Evolutionary conservation across 345 rosid genomes (phyloP).

Genomic region (Rhodamnia rubescens): DNA sequence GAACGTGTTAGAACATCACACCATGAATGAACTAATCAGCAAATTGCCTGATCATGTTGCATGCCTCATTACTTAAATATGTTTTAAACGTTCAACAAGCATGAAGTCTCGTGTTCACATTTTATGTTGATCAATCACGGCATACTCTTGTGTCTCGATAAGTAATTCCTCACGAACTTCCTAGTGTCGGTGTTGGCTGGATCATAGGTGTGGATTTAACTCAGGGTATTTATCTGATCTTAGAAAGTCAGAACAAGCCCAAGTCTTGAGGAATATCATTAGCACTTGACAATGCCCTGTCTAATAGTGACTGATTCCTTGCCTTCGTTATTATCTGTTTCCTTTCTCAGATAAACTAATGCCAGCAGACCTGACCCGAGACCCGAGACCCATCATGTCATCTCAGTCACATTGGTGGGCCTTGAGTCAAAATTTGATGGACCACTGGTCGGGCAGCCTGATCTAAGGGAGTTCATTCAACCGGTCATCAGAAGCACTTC

Average conservation of each 20-base stretch:
- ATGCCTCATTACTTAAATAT: neutral
- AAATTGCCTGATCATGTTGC: neutral
- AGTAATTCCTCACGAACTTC: no score
- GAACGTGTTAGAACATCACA: no score
- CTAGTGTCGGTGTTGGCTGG: neutral
- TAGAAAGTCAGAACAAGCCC: neutral
- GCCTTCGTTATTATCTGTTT: neutral
- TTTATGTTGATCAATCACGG: neutral
- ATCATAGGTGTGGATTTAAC: neutral
- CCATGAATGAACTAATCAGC: neutral
- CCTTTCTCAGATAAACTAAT: neutral
- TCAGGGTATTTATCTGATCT: neutral
- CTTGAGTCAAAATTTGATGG: neutral
- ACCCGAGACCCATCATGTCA: neutral
- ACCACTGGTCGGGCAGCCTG: neutral
- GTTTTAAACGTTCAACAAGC: neutral
- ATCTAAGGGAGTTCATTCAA: neutral
- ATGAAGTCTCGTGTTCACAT: neutral
- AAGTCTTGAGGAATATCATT: neutral
- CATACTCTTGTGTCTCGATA: neutral
- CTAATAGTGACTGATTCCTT: neutral
- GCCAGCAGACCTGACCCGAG: neutral
- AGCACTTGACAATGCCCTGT: neutral
- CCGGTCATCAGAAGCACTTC: neutral
- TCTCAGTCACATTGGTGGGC: neutral